Percentiles rank a stretch among this genome's conserved stretches.
phyloP scores from a whole-genome alignment of 2,329 filamentous ascomycete genomes.

The Venturia oleaginea region DNA sequence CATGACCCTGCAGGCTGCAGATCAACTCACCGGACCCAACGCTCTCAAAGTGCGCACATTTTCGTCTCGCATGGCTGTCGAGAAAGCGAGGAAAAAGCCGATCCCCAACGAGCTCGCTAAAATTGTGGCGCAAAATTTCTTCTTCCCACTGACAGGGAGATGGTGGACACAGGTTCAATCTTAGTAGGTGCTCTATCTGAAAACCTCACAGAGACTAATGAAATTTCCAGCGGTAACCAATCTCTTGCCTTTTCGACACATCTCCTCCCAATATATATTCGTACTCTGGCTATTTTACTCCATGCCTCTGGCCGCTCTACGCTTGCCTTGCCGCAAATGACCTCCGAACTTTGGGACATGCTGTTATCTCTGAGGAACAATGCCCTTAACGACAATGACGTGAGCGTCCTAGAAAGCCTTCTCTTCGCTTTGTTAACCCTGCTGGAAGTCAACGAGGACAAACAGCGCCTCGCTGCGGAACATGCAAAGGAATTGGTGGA shows the following conservation, averaged over 20 bases:
- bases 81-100: slow-evolving; percentile 48
- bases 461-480: slow-evolving; percentile 61
- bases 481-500: slow-evolving; percentile 73
- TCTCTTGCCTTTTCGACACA: slow-evolving; percentile 65
- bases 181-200: slow-evolving; percentile 26
- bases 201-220: background rate
- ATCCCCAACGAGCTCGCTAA: slow-evolving; percentile 71
- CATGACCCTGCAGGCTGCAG: slow-evolving; percentile 71
- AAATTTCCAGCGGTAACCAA: slow-evolving; percentile 28
- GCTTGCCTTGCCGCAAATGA: slow-evolving; percentile 67
- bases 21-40: slow-evolving; percentile 68
- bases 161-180: slow-evolving; percentile 59
- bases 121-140: slow-evolving; percentile 67
- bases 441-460: slow-evolving; percentile 71
- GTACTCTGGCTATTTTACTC: slow-evolving; percentile 74
- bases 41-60: slow-evolving; percentile 85
- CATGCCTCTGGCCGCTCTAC: slow-evolving; percentile 77
- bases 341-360: slow-evolving; percentile 75
- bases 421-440: slow-evolving; percentile 72
- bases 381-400: slow-evolving; percentile 43
- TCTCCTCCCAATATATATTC: slow-evolving; percentile 70
- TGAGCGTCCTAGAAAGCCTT: slow-evolving; percentile 61
- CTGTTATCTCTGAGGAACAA: slow-evolving; percentile 58
- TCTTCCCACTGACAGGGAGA: slow-evolving; percentile 74
- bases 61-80: slow-evolving; percentile 63